Evolutionary conservation across 2,329 filamentous ascomycete genomes (phyloP), one percentile per base, ranked within the genome.

Genomic region (Sporothrix schenckii): DNA sequence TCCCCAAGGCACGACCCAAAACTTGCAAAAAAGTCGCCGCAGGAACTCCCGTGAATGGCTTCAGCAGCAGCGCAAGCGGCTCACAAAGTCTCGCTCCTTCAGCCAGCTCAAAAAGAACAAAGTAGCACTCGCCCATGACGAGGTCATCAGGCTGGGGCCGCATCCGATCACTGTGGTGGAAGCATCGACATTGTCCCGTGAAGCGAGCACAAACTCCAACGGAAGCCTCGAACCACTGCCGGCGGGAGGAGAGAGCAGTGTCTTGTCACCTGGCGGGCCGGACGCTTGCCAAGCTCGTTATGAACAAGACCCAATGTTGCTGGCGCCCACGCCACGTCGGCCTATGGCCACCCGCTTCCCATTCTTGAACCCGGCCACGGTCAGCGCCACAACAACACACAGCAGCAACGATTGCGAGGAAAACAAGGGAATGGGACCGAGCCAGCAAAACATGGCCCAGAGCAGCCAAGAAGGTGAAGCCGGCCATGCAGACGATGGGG

Each of bases 321-420:
- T 71, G 56, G 58, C 71, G 1, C 71, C 71, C 1, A 70, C 54
- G 11, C 69, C 71, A 14, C 14, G 67, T 24, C 71, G 67, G 5
- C 71, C 69, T 7, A 19, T 70, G 34, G 14, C 58, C 4, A 60
- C 21, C 16, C 68, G 30, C 27, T 69, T 69, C 24, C 68, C 68
- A 1, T 69, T 69, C 16, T 21, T 65, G 19, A 13, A 53, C 34
- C 24, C 47, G 14, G 56, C 47, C 58, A 65, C 54, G 4, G 14
- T 7, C 34, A 63, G 49, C 19, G 4, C 11, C 16, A 16, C 21
- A 21, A 30, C 58, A 19, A 21, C 56, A 16, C 34, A 24, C 34
- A 65, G 68, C 58, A 56, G 58, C 68, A 52, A 47, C 47, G 49
- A 52, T 27, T 16, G 13, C 27, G 39, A 27, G 3, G 14, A 24